phyloP scores from a whole-genome alignment of 208 protist genomes.

The Histomonas meleagridis region DNA sequence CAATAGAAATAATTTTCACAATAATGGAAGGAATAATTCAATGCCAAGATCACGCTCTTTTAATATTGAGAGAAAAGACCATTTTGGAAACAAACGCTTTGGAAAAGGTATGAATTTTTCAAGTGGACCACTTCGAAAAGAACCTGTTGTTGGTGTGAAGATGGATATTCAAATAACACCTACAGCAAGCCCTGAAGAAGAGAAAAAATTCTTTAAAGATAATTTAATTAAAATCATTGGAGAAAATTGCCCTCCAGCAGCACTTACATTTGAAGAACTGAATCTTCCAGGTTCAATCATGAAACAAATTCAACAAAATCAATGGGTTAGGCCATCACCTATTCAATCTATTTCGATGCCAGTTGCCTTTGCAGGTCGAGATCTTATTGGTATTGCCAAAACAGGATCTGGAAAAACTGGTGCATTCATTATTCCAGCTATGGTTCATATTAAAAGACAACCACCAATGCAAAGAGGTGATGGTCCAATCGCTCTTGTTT shows the following conservation, averaged over 20 bases:
- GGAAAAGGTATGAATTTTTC: neutral
- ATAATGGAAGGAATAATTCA: no score
- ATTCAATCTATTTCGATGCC: conserved; percentile 75
- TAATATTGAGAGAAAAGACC: neutral
- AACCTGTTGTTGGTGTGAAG: neutral
- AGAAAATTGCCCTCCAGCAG: neutral
- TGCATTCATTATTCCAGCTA: conserved; percentile 60
- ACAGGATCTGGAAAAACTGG: conserved; percentile 68
- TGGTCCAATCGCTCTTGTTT: conserved; percentile 62
- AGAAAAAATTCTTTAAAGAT: neutral
- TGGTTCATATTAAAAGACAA: conserved; percentile 56
- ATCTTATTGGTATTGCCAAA: conserved; percentile 53
- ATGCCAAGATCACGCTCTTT: conserved; percentile 3
- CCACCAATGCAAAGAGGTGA: conserved; percentile 58
- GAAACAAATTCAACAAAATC: conserved; percentile 32
- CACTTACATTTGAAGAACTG: neutral
- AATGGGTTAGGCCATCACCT: conserved; percentile 67
- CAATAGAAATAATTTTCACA: neutral
- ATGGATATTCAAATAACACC: neutral
- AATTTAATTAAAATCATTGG: neutral
- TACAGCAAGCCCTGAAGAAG: neutral
- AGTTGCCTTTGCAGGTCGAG: conserved; percentile 70
- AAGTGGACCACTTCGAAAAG: neutral
- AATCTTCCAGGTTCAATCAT: neutral
- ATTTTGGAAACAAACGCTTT: neutral